phyloP scores from a whole-genome alignment of 805 yeast genomes.

The Candida qinlingensis region DNA sequence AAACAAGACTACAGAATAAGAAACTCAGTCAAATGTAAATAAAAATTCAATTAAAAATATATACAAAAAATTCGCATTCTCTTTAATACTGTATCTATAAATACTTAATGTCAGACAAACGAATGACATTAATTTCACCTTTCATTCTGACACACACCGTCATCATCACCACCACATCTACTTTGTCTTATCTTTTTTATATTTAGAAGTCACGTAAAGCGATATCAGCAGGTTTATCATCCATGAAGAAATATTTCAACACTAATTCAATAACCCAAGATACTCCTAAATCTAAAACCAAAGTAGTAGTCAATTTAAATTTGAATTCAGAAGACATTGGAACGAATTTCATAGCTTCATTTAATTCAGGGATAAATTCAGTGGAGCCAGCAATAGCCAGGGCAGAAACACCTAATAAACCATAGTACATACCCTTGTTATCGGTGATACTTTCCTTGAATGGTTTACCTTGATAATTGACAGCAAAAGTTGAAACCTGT shows the following conservation, averaged over 20 bases:
- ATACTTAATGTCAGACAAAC: no score
- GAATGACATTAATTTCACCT: no score
- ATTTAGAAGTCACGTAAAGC: constrained; percentile 37
- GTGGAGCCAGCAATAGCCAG: constrained; percentile 89
- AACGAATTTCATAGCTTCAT: constrained; percentile 87
- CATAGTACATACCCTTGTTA: constrained; percentile 96
- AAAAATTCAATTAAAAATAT: neutral
- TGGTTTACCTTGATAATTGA: constrained; percentile 95
- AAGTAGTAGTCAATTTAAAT: constrained; percentile 63
- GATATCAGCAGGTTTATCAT: constrained; percentile 87
- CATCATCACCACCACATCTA: neutral
- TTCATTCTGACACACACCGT: neutral
- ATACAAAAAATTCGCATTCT: neutral
- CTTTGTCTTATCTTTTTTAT: no score
- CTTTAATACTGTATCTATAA: neutral
- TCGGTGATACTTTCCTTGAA: constrained; percentile 86
- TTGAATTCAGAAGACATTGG: constrained; percentile 77
- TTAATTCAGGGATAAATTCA: constrained; percentile 90
- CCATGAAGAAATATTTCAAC: constrained; percentile 85
- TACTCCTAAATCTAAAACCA: constrained; percentile 70
- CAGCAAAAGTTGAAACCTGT: constrained; percentile 96
- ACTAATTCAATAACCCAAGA: constrained; percentile 73
- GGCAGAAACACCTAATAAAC: constrained; percentile 84
- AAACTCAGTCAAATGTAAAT: neutral
- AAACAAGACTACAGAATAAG: neutral